Conservation (phyloP, 768 basidiomycete species). For the Termitomyces eurrhizus region DNA sequence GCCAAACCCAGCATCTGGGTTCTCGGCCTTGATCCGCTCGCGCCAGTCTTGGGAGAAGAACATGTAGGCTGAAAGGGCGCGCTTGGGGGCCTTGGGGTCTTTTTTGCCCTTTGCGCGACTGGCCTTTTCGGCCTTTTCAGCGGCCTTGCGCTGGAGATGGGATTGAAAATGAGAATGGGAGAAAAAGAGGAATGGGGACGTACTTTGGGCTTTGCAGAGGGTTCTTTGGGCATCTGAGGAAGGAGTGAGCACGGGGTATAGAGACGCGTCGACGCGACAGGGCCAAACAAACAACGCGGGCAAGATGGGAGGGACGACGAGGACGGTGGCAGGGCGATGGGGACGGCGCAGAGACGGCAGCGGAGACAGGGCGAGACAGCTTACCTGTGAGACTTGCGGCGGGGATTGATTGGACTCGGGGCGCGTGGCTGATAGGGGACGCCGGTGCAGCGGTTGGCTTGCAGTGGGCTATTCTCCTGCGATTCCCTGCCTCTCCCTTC, state of each 20-base stretch:
- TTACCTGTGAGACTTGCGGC: background rate
- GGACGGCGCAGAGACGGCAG: background rate
- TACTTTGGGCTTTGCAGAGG: constrained; percentile 61
- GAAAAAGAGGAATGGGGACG: constrained; percentile 21
- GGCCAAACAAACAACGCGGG: constrained; percentile 16
- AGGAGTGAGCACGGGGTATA: background rate
- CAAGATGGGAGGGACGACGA: constrained; percentile 1
- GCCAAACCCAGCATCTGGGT: constrained; percentile 92
- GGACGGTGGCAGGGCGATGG: background rate
- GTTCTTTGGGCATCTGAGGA: constrained; percentile 74
- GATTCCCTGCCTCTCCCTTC: background rate
- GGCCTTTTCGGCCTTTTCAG: constrained; percentile 65
- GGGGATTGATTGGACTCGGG: background rate
- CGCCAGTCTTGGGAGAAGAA: constrained; percentile 98
- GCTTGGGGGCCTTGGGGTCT: constrained; percentile 84
- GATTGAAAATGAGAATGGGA: too few relatives aligned
- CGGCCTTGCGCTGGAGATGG: constrained; percentile 63
- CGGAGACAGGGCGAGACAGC: background rate
- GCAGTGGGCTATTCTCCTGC: constrained; percentile 1
- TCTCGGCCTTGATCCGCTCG: constrained; percentile 92
- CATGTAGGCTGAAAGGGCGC: constrained; percentile 96
- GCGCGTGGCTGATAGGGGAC: constrained; percentile 5
- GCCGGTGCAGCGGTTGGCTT: constrained; percentile 5
- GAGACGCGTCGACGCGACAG: constrained; percentile 13
- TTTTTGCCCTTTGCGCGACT: constrained; percentile 50